A percentile compares a stretch with the other conserved stretches of the same genome.
phyloP scores from a whole-genome alignment of 192 early-diverging fungal genomes.

The Spizellomyces sp. region DNA sequence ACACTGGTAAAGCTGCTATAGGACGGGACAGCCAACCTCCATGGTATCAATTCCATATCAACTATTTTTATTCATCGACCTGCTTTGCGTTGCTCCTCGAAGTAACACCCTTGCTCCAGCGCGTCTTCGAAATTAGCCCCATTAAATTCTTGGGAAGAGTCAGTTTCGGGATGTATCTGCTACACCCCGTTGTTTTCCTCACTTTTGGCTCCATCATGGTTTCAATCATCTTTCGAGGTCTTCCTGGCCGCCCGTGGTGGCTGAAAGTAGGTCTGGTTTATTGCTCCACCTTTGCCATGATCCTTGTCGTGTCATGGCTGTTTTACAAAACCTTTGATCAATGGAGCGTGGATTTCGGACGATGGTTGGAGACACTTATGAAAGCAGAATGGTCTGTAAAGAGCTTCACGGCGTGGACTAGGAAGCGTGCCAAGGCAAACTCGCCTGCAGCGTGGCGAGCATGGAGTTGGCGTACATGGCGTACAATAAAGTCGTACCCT shows the following conservation, averaged over 20 bases:
- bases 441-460: no score
- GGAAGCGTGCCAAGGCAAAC: no score
- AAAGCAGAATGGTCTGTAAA: no score
- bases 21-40: background rate
- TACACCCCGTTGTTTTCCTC: constrained; percentile 8
- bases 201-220: constrained; percentile 11
- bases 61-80: constrained; percentile 4
- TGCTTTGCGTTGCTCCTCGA: constrained; percentile 11
- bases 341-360: constrained; percentile 5
- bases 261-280: background rate
- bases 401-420: no score
- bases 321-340: constrained; percentile 15
- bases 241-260: background rate
- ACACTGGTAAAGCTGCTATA: background rate
- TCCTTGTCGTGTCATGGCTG: background rate
- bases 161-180: constrained; percentile 19
- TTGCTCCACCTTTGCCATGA: background rate
- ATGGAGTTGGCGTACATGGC: no score
- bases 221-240: background rate
- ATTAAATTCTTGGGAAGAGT: constrained; percentile 15
- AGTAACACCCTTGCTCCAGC: constrained; percentile 16
- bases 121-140: background rate
- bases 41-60: background rate
- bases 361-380: background rate
- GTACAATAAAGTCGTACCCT: no score